Percentiles rank a stretch among this genome's conserved stretches.
Conservation (phyloP, 768 basidiomycete genomes). For the Macrolepiota fuliginosa region DNA sequence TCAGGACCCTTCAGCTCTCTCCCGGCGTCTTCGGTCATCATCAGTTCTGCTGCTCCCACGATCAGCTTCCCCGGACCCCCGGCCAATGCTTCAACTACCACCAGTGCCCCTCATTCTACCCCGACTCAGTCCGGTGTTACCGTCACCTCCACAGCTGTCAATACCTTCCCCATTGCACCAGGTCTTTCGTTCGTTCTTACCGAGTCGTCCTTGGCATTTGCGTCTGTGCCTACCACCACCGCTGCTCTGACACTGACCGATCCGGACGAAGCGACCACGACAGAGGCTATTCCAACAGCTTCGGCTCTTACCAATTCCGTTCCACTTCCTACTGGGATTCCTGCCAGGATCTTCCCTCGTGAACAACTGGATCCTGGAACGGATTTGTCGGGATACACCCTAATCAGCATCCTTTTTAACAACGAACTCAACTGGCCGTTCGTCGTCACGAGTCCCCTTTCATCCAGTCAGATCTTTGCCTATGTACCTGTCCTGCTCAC, state of each 20-base stretch:
- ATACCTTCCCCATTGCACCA: constrained; percentile 34
- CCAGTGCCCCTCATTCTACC: not conserved
- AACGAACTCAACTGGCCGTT: constrained; percentile 62
- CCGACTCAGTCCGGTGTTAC: constrained; percentile 2
- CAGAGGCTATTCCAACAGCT: constrained; percentile 17
- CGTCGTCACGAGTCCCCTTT: constrained; percentile 53
- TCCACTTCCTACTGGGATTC: constrained; percentile 57
- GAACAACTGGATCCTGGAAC: constrained; percentile 21
- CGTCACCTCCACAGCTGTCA: constrained; percentile 15
- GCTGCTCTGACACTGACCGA: constrained; percentile 32
- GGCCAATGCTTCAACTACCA: not conserved
- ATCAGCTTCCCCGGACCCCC: constrained; percentile 20
- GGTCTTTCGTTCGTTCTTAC: constrained; percentile 44
- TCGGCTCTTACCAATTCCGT: constrained; percentile 26
- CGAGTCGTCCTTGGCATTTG: constrained; percentile 38
- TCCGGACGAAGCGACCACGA: constrained; percentile 42
- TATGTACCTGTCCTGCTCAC: constrained; percentile 51
- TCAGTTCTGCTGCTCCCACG: constrained; percentile 6
- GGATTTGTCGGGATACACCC: constrained; percentile 35
- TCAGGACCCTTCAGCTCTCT: not conserved
- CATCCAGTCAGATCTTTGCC: constrained; percentile 76
- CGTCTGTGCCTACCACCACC: constrained; percentile 30
- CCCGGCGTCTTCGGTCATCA: not conserved
- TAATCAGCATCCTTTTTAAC: constrained; percentile 69
- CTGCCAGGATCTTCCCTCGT: constrained; percentile 56